Conservation (phyloP, 148 eudicot species). For the Nyssa sinensis region DNA sequence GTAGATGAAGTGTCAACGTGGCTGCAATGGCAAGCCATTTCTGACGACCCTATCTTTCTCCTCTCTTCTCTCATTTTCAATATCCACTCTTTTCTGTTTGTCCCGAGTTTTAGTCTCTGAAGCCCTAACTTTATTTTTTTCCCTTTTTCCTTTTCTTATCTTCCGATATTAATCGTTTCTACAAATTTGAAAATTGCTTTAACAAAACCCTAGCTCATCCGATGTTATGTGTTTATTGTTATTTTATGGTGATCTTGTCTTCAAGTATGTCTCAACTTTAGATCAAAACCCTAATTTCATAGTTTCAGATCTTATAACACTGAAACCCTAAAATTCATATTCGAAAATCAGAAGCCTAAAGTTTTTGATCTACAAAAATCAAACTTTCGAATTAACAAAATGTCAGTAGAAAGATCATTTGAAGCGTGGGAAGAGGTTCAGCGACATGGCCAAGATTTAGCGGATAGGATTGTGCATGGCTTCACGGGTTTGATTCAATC, state of each 20-base stretch:
- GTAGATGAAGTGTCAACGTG: too few relatives aligned
- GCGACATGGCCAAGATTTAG: slow-evolving; percentile 80
- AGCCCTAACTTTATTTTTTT: too few relatives aligned
- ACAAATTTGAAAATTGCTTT: too few relatives aligned
- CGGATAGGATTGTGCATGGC: slow-evolving; percentile 80
- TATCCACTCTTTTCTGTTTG: too few relatives aligned
- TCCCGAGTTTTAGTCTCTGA: too few relatives aligned
- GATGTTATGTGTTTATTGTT: too few relatives aligned
- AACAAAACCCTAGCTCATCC: too few relatives aligned
- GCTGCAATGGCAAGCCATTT: slow-evolving; percentile 1
- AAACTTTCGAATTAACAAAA: slow-evolving; percentile 6
- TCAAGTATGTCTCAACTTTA: too few relatives aligned
- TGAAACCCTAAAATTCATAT: neutral
- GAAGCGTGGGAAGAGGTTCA: slow-evolving; percentile 99
- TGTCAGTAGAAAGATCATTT: slow-evolving; percentile 88
- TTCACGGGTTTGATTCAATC: slow-evolving; percentile 78
- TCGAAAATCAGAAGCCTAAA: neutral
- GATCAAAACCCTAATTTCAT: neutral
- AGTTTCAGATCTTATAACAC: neutral
- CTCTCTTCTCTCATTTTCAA: neutral
- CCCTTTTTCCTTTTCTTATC: too few relatives aligned
- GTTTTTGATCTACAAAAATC: neutral
- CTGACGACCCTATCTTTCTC: neutral
- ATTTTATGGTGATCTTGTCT: too few relatives aligned
- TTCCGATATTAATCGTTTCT: neutral